Evolutionary conservation across 352 stramenopile species (phyloP), one percentile per base, ranked within the genome.

Genomic region (Globisporangium okanoganense): DNA sequence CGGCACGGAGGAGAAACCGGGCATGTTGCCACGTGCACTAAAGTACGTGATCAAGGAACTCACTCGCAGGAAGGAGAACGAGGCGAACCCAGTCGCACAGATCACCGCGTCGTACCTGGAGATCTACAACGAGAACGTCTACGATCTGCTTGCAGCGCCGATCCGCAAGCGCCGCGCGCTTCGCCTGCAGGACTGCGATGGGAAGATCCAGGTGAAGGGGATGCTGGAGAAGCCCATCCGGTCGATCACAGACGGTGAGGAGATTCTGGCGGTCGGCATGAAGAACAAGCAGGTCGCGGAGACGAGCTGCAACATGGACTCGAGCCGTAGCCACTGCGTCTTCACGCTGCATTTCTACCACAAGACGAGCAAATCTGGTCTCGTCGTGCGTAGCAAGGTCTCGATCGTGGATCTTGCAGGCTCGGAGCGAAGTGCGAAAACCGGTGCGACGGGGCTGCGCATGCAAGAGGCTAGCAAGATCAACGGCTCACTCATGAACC

Each of bases 61-160:
- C 27, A 80, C 73, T 38, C 69, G 68, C 24, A 64, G 76, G 44
- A 83, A 79, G 62, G 67, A 83, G 20, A 73, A 73, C 1, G 65
- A 78, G 22, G 69, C 63, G 14, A 56, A 67, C 43, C 65, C 72
- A 1, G 67, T 88, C 13, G 79, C 67, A 13, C 63, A 72, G 48
- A 66, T 94, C 57, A 88, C 80, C 49, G 90, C 97, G 53, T 98
- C 92, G 53, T 99, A 98, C 70, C 78, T 99, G 18, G 97, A 99
- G 72, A 97, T 99, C 60, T 99, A 99, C 83, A 99, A 99, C 66
- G 97, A 99, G 62, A 95, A 99, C 49, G 85, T 99, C 16, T 99
- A 95, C 70, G 97, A 99, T 72, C 71, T 99, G 31, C 71, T 99
- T 41, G 76, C 85, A 5, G 64, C 78, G 5, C 70, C 81, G 16